These are phyloP conservation scores for Crithidia thermophila DNA, from an alignment of 208 protist genomes.

Conservation along the genomic window DNA sequence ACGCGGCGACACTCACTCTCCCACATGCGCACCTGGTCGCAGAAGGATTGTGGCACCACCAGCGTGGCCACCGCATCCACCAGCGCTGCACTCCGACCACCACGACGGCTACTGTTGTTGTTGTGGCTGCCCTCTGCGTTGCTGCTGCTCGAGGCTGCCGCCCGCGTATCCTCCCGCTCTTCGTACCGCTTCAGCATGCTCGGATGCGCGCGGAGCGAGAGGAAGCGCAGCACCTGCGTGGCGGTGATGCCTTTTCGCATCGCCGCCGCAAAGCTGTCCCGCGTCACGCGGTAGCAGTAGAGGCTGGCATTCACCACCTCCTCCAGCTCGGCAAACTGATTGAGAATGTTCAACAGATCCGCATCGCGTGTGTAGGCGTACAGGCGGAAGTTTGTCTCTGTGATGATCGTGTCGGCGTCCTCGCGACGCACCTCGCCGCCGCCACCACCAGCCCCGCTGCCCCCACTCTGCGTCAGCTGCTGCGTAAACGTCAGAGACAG, in stretches of 20 bases:
- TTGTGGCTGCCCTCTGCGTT: no score
- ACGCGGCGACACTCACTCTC: conserved; percentile 85
- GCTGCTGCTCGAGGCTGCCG: not conserved
- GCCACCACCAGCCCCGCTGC: not conserved
- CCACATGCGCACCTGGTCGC: conserved; percentile 89
- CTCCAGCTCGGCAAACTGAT: conserved; percentile 81
- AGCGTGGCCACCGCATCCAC: conserved; percentile 23
- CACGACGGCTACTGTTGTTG: no score
- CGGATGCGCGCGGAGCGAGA: conserved; percentile 86
- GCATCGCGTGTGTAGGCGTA: conserved; percentile 85
- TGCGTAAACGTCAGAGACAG: conserved; percentile 64
- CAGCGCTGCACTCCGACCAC: conserved; percentile 1
- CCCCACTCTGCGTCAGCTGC: conserved; percentile 14
- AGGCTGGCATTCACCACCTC: conserved; percentile 66
- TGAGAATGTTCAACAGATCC: conserved; percentile 79
- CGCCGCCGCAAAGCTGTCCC: conserved; percentile 74
- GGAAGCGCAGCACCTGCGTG: conserved; percentile 79
- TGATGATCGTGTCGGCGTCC: conserved; percentile 92
- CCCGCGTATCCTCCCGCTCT: conserved; percentile 1
- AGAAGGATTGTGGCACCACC: conserved; percentile 87
- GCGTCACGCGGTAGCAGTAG: conserved; percentile 84
- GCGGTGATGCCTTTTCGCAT: conserved; percentile 76
- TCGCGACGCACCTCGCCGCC: conserved; percentile 57
- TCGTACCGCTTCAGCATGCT: conserved; percentile 70
- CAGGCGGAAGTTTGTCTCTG: conserved; percentile 91